Evolutionary conservation across 2,329 filamentous ascomycete species (phyloP), one percentile per base, ranked within the genome.

Genomic region (Monilinia fructigena): DNA sequence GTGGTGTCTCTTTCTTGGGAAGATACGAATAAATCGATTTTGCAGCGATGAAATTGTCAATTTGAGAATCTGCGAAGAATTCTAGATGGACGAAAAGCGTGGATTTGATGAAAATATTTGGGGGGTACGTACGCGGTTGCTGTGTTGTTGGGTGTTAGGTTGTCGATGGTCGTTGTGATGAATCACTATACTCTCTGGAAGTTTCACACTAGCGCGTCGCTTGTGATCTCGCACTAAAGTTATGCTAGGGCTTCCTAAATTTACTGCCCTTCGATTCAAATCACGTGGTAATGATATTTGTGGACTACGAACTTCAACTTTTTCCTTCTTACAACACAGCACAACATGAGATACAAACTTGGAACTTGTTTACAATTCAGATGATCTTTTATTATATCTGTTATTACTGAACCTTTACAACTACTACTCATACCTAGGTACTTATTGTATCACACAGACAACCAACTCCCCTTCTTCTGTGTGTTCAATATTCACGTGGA

Each of bases 121-220:
- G 61, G 52, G n/a, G n/a, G 52, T 65, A 65, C 63, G 23, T 65
- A 65, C 63, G 40, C n/a, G 55, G 55, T 65, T 59, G 63, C 63
- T 65, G 45, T 53, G 18, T 65, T 60, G 28, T 50, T 64, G 55
- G 54, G 55, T 60, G 28, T 50, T 64, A 35, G 54, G 55, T 65
- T 65, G 63, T 65, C 55, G 63, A 60, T 60, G 16, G 28, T 31
- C 47, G 42, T 35, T 47, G 60, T 16, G 31, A 42, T 11, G 23
- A 45, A 40, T 53, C 55, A 38, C 45, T 65, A 42, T 60, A 42
- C 23, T 28, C 48, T 65, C 53, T 45, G 45, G 52, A 35, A 26
- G 38, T 10, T 50, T 60, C 47, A 42, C 47, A 35, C 47, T 60
- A 50, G 48, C 55, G 38, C 23, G 10, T 65, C 63, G 63, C 55